These are phyloP conservation scores for Clathrospora elynae DNA, from an alignment of 2,329 filamentous ascomycete species.

Conservation along the genomic window DNA sequence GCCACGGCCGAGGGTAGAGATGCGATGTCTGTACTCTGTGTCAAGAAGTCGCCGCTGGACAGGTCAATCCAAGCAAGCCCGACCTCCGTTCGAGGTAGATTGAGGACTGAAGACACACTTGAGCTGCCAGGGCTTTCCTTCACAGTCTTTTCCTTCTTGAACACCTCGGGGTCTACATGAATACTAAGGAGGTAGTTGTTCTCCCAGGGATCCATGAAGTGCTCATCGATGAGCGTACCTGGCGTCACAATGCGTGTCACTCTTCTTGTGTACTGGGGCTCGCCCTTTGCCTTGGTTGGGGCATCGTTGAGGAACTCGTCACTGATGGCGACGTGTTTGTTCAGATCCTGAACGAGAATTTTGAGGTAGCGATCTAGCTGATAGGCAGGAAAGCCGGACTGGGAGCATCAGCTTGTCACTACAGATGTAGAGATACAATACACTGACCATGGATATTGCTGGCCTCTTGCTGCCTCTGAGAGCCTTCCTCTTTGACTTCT, in stretches of 20 bases:
- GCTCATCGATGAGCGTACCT: constrained; percentile 94
- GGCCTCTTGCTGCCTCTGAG: constrained; percentile 59
- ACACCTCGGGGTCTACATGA: constrained; percentile 58
- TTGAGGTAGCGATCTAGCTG: constrained; percentile 94
- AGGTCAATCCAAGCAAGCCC: constrained; percentile 94
- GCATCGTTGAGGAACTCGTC: constrained; percentile 85
- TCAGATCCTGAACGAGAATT: constrained; percentile 86
- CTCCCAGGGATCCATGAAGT: constrained; percentile 91
- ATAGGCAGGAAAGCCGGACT: constrained; percentile 92
- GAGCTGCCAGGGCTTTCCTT: constrained; percentile 37
- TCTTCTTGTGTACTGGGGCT: constrained; percentile 80
- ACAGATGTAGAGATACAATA: too few relatives aligned
- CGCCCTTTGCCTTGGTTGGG: constrained; percentile 73
- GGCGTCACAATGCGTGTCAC: constrained; percentile 90
- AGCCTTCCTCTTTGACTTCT: constrained; percentile 80
- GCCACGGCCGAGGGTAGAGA: constrained; percentile 81
- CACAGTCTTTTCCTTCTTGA: constrained; percentile 29
- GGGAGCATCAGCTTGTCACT: constrained; percentile 21
- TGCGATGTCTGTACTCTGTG: constrained; percentile 72
- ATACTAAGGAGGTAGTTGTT: constrained; percentile 93
- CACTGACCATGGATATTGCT: constrained; percentile 76
- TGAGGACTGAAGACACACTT: constrained; percentile 40
- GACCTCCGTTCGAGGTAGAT: constrained; percentile 55
- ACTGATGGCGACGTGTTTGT: constrained; percentile 88
- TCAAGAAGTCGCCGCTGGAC: constrained; percentile 93